phyloP scores from a whole-genome alignment of 2,329 filamentous ascomycete species.

The Rutstroemia sp. region DNA sequence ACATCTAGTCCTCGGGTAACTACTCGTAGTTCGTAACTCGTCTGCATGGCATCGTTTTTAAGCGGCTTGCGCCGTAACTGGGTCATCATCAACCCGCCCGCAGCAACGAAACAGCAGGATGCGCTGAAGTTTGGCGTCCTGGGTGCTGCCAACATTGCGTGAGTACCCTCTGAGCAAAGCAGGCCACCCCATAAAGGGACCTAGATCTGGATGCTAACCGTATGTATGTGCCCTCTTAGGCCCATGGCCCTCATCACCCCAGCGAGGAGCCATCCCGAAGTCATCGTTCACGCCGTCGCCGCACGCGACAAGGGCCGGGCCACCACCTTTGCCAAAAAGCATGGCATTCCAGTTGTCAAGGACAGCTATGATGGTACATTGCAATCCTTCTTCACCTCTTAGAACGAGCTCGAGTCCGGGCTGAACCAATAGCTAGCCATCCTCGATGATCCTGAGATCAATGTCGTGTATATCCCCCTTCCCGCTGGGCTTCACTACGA shows the following conservation, averaged over 20 bases:
- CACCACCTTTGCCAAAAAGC: slow-evolving; percentile 41
- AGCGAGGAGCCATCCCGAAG: slow-evolving; percentile 45
- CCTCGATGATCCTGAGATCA: slow-evolving; percentile 36
- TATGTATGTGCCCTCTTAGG: background rate
- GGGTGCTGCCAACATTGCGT: slow-evolving; percentile 30
- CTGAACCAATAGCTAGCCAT: slow-evolving; percentile 24
- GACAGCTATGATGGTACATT: slow-evolving; percentile 40
- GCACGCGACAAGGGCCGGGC: slow-evolving; percentile 42
- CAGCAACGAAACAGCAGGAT: slow-evolving; percentile 6
- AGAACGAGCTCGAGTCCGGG: background rate
- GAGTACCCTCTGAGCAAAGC: too few species aligned
- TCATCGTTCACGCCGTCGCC: slow-evolving; percentile 45
- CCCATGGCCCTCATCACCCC: slow-evolving; percentile 39
- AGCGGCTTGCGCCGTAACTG: background rate
- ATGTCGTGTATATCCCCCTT: slow-evolving; percentile 45
- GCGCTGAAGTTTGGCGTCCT: slow-evolving; percentile 31
- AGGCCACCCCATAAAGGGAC: too few species aligned
- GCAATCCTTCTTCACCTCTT: background rate
- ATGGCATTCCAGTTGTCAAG: slow-evolving; percentile 43
- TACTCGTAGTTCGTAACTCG: too few species aligned
- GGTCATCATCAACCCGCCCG: background rate
- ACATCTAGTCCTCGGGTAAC: too few species aligned
- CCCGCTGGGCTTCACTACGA: slow-evolving; percentile 37
- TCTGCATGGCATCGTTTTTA: too few species aligned
- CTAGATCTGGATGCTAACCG: too few species aligned